Percentiles rank a stretch among this genome's conserved stretches.
These are phyloP conservation scores for Epichloe brachyelytri DNA, from an alignment of 2,329 filamentous ascomycete species.

Conservation along the genomic window DNA sequence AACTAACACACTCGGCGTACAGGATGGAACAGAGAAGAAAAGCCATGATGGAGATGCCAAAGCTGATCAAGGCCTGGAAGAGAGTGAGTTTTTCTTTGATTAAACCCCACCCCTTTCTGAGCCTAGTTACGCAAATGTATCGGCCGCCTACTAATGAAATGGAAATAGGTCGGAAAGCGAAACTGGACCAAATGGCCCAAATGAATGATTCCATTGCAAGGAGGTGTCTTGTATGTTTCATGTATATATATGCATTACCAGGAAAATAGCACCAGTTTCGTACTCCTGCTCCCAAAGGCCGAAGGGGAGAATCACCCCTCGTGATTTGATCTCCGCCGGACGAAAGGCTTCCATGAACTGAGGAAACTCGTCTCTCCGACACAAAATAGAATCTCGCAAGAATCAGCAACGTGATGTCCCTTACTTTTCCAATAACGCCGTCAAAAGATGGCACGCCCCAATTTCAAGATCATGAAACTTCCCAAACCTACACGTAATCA, in stretches of 20 bases:
- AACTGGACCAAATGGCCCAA: constrained; percentile 47
- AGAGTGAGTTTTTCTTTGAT: constrained; percentile 45
- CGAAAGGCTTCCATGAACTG: too few species aligned
- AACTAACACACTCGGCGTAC: constrained; percentile 8
- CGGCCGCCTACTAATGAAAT: constrained; percentile 19
- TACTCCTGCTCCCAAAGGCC: not conserved
- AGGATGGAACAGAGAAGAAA: constrained; percentile 79
- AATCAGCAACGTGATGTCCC: too few species aligned
- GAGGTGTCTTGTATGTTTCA: constrained; percentile 17
- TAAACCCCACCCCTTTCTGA: not conserved
- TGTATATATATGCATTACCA: constrained; percentile 22
- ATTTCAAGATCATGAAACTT: not conserved
- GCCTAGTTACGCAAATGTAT: not conserved
- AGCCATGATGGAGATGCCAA: constrained; percentile 91
- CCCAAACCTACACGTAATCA: constrained; percentile 4
- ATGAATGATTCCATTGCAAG: constrained; percentile 21
- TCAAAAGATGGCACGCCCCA: not conserved
- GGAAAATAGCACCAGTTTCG: not conserved
- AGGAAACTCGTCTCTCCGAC: too few species aligned
- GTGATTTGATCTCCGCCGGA: too few species aligned
- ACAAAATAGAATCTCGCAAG: too few species aligned
- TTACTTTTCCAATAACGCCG: too few species aligned
- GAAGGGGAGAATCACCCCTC: too few species aligned
- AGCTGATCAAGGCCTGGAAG: constrained; percentile 87
- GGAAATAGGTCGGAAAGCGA: constrained; percentile 35